Base-by-base conservation (phyloP, 164 flowering plant genomes). In the Liriodendron chinense region DNA sequence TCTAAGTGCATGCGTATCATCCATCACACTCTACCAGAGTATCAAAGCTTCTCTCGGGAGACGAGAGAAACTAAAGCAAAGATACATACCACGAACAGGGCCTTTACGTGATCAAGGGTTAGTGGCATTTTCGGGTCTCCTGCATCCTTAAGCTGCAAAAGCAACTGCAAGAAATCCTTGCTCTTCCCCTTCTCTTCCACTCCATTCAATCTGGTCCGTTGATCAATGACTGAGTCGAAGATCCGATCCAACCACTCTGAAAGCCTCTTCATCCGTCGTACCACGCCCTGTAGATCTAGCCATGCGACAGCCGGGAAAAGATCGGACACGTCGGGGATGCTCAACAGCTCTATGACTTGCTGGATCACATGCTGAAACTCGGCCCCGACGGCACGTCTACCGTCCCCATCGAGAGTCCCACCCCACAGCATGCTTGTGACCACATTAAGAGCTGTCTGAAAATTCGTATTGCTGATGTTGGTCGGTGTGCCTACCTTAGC, bases 401-500 rank as follows among this genome's bases (percentile, higher is more conserved):
- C 83, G 13, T 79, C 77, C 7, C 77, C 90, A 13, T 75, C 56
- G 14, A 85, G 50, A 3, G 85, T 76, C 3, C 83, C 85, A 3
- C 91, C 90, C 91, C 91, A 89, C 74, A 88, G 3, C 85, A 83
- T 87, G 61, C 75, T 80, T 4, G 85, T 83, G 1, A 86, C 70
- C 72, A 82, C 83, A 49, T 85, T 83, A 18, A 86, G 62, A 34
- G 77, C 67, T 3, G 84, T 80, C 76, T 81, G n/a, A 62, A 90
- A 86, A 77, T 78, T 62, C 70, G 78, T 79, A 70, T 86, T 85
- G 1, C 87, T 89, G 0, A 90, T 62, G 34, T 86, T 74, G 0
- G 87, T 77, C 12, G 80, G 83, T 14, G 70, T 22, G 2, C 85
- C 89, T 1, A 71, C 74, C 70, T 72, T 73, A 0, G 59, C 18